A percentile compares a stretch with the other conserved stretches of the same genome.
phyloP scores from a whole-genome alignment of 441 rosid genomes.

The Kokia cookei region DNA sequence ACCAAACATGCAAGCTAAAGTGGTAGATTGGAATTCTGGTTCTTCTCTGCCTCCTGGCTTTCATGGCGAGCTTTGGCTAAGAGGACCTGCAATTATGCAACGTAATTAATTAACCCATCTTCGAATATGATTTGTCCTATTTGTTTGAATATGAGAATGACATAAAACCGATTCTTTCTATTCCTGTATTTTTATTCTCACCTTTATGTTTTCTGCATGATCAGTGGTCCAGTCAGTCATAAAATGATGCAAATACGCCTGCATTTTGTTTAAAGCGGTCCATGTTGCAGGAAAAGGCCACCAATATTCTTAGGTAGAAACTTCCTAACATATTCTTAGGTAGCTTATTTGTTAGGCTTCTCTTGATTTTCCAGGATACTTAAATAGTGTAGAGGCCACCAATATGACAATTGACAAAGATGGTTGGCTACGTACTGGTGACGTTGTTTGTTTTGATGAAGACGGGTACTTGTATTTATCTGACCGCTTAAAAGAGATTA shows the following conservation, averaged over 20 bases:
- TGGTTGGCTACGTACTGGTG: constrained; percentile 91
- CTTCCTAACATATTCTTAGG: background rate
- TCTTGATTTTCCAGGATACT: constrained; percentile 38
- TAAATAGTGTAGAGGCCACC: constrained; percentile 64
- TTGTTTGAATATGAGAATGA: background rate
- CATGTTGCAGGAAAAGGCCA: background rate
- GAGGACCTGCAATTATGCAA: constrained; percentile 81
- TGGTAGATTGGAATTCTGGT: constrained; percentile 60
- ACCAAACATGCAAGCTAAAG: constrained; percentile 80
- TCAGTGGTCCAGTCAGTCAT: background rate
- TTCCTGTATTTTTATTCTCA: background rate
- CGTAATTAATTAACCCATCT: constrained; percentile 27
- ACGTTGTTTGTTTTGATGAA: constrained; percentile 58
- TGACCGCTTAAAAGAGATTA: constrained; percentile 79
- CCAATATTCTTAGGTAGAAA: background rate
- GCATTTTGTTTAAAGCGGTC: background rate
- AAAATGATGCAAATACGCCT: background rate
- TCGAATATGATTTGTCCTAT: background rate
- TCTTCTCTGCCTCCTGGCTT: constrained; percentile 60
- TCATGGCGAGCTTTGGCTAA: constrained; percentile 76
- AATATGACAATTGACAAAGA: constrained; percentile 44
- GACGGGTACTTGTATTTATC: constrained; percentile 65
- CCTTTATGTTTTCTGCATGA: background rate
- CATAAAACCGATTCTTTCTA: background rate
- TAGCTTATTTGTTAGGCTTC: background rate